Conservation (phyloP, 139 green algal species). For the Haematococcus lacustris region DNA sequence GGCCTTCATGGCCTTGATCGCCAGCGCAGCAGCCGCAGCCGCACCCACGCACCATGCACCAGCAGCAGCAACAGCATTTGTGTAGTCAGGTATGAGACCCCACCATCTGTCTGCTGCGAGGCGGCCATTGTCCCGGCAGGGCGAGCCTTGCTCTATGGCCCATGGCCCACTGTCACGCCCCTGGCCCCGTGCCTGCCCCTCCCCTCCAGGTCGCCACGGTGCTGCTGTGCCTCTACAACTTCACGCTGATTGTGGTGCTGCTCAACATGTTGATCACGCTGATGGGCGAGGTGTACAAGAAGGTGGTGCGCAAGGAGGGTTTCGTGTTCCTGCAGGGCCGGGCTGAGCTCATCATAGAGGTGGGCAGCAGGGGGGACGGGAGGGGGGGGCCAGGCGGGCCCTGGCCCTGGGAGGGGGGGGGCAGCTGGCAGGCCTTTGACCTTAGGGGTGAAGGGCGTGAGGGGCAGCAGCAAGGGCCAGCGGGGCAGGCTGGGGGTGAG, state of each 20-base stretch:
- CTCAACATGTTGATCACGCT: slow-evolving; percentile 43
- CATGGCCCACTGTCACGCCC: neutral
- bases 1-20: neutral
- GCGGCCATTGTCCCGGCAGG: too few species aligned
- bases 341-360: slow-evolving; percentile 28
- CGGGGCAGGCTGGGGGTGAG: neutral
- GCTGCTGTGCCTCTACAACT: slow-evolving; percentile 32
- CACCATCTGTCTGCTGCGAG: too few species aligned
- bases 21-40: too few species aligned
- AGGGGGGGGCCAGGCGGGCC: too few species aligned
- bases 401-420: neutral
- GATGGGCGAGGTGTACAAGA: slow-evolving; percentile 31
- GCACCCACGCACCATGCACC: neutral
- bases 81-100: too few species aligned
- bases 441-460: neutral
- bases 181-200: neutral
- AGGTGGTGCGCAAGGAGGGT: slow-evolving; percentile 16
- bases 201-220: slow-evolving; percentile 19
- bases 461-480: too few species aligned
- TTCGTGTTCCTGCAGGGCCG: slow-evolving; percentile 26
- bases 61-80: too few species aligned
- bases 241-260: slow-evolving; percentile 29
- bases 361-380: neutral
- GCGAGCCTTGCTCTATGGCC: neutral
- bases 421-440: neutral